Evolutionary conservation across 768 basidiomycete genomes (phyloP).

Genomic region (Tulasnella sp.): DNA sequence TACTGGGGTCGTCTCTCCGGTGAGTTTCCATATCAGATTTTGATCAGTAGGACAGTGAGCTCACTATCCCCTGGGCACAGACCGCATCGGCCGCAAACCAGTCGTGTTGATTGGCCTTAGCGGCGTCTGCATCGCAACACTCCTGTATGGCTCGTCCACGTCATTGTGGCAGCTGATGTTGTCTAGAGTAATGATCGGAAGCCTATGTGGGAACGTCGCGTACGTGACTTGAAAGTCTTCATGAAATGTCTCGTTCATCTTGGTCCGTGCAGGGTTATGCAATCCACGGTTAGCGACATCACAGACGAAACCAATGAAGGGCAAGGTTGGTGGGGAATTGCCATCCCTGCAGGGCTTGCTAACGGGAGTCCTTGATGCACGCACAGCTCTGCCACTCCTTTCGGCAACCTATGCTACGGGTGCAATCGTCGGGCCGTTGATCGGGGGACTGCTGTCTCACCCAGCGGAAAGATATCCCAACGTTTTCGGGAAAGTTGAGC

Average conservation of each 20-base stretch:
- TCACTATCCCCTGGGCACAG: not conserved
- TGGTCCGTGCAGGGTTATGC: not conserved
- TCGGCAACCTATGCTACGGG: constrained; percentile 32
- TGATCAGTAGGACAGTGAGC: not conserved
- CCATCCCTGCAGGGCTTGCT: not conserved
- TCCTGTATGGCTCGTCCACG: constrained; percentile 31
- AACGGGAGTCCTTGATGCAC: not conserved
- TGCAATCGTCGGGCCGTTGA: constrained; percentile 33
- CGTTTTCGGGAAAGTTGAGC: constrained; percentile 1
- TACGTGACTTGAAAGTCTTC: not conserved
- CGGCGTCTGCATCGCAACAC: constrained; percentile 29
- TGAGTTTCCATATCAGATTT: not conserved
- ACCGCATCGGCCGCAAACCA: constrained; percentile 34
- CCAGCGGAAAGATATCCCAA: constrained; percentile 35
- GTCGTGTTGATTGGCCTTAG: constrained; percentile 33
- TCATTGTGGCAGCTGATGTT: constrained; percentile 27
- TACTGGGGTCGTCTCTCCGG: constrained; percentile 18
- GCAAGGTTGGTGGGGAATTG: constrained; percentile 22
- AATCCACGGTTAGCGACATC: constrained; percentile 36
- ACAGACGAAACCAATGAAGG: constrained; percentile 35
- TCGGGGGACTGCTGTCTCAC: constrained; percentile 34
- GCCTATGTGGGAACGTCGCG: constrained; percentile 33
- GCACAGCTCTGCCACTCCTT: constrained; percentile 35
- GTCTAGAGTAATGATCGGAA: constrained; percentile 28
- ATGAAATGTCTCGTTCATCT: not conserved